A percentile compares a stretch with the other conserved stretches of the same genome.
Evolutionary conservation across 345 rosid genomes (phyloP).

Genomic region (Euphorbia lathyris): DNA sequence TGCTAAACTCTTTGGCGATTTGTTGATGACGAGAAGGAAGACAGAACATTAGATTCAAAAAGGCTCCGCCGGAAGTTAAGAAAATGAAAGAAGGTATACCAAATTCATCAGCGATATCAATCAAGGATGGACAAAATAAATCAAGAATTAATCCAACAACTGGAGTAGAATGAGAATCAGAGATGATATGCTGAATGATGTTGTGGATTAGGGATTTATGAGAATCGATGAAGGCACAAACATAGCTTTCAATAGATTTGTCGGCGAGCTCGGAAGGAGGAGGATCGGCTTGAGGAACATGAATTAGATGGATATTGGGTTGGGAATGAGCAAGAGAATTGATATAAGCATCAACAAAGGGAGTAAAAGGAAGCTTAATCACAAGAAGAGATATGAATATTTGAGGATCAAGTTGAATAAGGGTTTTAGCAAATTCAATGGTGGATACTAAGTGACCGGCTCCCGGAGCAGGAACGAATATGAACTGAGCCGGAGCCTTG

Average conservation of each 20-base stretch:
- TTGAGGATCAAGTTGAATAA: conserved; percentile 33
- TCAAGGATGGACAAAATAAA: conserved; percentile 16
- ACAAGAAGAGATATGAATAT: conserved; percentile 33
- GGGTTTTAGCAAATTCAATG: conserved; percentile 43
- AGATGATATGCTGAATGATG: neutral
- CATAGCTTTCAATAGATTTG: conserved; percentile 19
- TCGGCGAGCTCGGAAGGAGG: conserved; percentile 19
- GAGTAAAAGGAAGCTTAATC: conserved; percentile 11
- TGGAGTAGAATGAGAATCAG: neutral
- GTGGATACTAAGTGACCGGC: conserved; percentile 45
- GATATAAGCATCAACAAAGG: conserved; percentile 6
- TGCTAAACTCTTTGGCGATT: neutral
- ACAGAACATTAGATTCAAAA: conserved; percentile 17
- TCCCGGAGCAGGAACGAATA: conserved; percentile 33
- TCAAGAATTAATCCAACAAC: conserved; percentile 19
- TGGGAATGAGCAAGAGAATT: conserved; percentile 18
- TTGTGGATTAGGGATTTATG: neutral
- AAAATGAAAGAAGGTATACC: conserved; percentile 21
- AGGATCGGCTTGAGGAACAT: conserved; percentile 28
- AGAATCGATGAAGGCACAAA: neutral
- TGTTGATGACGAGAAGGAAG: conserved; percentile 11
- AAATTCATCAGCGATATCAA: conserved; percentile 20
- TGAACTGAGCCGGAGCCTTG: conserved; percentile 27
- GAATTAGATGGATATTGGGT: conserved; percentile 28
- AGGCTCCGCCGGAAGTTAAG: conserved; percentile 14